Conservation (phyloP, 1,139 yeast species). For the Blastobotrys capitulatus region DNA sequence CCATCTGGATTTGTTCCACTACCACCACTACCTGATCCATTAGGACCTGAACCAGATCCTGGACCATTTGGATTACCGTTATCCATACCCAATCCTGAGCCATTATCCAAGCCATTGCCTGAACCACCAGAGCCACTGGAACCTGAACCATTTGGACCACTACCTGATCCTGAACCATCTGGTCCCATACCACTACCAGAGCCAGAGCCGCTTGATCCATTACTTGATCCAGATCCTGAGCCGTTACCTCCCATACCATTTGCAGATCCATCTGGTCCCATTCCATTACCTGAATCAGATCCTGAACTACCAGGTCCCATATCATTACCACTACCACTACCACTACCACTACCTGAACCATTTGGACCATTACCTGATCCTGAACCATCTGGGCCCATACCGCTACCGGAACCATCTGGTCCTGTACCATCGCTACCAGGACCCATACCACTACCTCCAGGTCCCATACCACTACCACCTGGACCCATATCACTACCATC, state of each 20-base stretch:
- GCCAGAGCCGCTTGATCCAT: neutral
- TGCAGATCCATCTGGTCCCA: neutral
- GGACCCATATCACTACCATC: conserved; percentile 8
- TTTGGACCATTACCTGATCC: conserved; percentile 3
- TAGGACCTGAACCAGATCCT: conserved; percentile 7
- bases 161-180: conserved; percentile 8
- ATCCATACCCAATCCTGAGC: conserved; percentile 1
- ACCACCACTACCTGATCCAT: conserved; percentile 6
- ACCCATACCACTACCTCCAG: conserved; percentile 11
- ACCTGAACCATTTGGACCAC: conserved; percentile 9
- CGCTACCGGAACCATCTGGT: conserved; percentile 1
- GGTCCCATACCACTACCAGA: conserved; percentile 8
- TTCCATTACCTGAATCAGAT: conserved; percentile 1
- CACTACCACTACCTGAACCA: conserved; percentile 8
- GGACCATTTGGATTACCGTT: neutral
- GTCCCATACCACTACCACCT: conserved; percentile 11
- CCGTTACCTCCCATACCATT: conserved; percentile 9
- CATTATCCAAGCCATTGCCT: conserved; percentile 1
- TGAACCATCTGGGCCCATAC: conserved; percentile 9
- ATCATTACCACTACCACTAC: conserved; percentile 7
- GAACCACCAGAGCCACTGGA: conserved; percentile 8
- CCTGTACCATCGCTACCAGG: conserved; percentile 7
- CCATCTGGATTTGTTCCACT: conserved; percentile 3
- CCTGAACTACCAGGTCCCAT: conserved; percentile 13
- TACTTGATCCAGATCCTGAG: conserved; percentile 6